phyloP scores from a whole-genome alignment of 2,329 filamentous ascomycete species.

The Dichotomopilus funicola region DNA sequence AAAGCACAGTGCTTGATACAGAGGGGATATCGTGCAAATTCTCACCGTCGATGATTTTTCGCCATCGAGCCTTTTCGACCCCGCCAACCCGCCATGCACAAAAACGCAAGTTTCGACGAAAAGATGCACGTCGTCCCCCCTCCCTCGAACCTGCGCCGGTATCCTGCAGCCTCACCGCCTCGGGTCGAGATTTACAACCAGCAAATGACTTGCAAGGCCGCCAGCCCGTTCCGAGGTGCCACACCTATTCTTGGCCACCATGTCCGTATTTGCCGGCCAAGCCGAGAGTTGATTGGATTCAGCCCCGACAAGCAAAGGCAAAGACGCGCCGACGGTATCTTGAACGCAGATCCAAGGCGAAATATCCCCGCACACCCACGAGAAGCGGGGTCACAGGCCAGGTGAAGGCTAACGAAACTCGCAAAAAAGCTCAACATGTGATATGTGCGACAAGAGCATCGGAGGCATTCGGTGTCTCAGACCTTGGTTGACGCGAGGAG shows the following conservation, averaged over 20 bases:
- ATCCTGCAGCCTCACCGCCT: constrained; percentile 16
- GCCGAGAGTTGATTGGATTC: neutral
- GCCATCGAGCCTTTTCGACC: too few relatives aligned
- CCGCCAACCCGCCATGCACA: too few relatives aligned
- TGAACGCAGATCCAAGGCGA: constrained; percentile 7
- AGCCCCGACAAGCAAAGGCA: neutral
- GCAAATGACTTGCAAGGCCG: neutral
- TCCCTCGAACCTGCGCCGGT: neutral
- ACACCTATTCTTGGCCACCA: constrained; percentile 5
- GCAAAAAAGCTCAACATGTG: neutral
- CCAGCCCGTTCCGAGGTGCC: neutral
- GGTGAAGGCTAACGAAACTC: neutral
- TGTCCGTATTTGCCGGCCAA: constrained; percentile 3
- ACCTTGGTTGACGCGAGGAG: neutral
- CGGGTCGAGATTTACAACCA: neutral
- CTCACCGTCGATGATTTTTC: too few relatives aligned
- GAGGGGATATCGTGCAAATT: too few relatives aligned
- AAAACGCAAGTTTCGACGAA: too few relatives aligned
- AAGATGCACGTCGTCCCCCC: too few relatives aligned
- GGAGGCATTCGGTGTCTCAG: neutral
- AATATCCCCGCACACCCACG: neutral
- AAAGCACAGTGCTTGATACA: too few relatives aligned
- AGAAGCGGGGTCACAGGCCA: neutral
- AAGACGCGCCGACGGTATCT: neutral
- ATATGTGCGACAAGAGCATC: neutral